Base-by-base conservation (phyloP, 73 alveolate genomes). In the Stentor coeruleus region DNA sequence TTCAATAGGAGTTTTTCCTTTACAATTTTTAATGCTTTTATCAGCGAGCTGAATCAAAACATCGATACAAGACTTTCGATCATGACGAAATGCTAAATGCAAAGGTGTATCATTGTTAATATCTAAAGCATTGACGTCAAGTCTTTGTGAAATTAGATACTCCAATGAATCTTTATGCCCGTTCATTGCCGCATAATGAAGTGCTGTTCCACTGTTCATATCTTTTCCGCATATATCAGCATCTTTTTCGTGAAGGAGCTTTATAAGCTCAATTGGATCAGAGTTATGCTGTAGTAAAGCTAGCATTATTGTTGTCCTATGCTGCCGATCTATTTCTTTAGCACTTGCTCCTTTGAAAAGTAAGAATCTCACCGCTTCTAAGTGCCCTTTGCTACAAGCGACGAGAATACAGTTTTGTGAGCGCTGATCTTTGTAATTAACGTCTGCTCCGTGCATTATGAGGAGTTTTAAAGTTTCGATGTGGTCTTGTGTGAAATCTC, bases 151-250 rank as follows among this genome's bases (percentile, higher is more conserved):
- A 66, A 66, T 20, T 26, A 66, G 41, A 20, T 26, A 20, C 20
- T 66, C 37, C 14, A 66, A 26, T 28, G 79, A 66, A 31, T 66
- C 42, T 28, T 20, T 26, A 2, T 1, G 37, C n/a, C 79, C 79
- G 37, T 20, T 26, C 14, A 28, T 20, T 26, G 79, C 79, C n/a
- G 79, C 79, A 33, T 66, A 66, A 66, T 66, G 79, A 2, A 66
- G 79, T 1, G 79, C 40, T 26, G 79, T 20, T 37, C 20, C n/a
- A 28, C 79, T 40, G 11, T 66, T 3, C 33, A 33, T 0, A 66
- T 66, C 79, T 28, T 20, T 0, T 28, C 49, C 37, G 37, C 14
- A 20, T 20, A 31, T 26, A 33, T 66, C 37, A 15, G 79, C 79
- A 20, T 40, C 79, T 1, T 66, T 66, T 66, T 20, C n/a, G 14